These are phyloP conservation scores for Aspergillus melleus DNA, from an alignment of 2,329 filamentous ascomycete genomes.

Conservation along the genomic window DNA sequence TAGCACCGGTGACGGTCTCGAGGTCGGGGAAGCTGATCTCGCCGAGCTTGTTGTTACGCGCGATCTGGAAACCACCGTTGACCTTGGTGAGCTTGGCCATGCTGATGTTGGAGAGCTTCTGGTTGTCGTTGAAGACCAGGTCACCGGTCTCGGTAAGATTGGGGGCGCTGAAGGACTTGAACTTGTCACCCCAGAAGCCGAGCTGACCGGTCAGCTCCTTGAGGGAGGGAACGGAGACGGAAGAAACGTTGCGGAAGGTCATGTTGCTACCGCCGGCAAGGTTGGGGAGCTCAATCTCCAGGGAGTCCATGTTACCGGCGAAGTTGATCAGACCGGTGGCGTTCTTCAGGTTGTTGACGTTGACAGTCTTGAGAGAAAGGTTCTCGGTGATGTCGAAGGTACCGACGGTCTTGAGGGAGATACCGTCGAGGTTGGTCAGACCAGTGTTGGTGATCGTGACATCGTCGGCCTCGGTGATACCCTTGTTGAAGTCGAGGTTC, in stretches of 20 bases:
- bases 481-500: slow-evolving; percentile 59
- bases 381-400: slow-evolving; percentile 89
- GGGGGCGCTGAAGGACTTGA: slow-evolving; percentile 46
- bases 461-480: slow-evolving; percentile 66
- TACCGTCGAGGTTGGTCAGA: slow-evolving; percentile 73
- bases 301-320: slow-evolving; percentile 73
- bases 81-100: slow-evolving; percentile 68
- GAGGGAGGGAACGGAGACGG: slow-evolving; percentile 72
- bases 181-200: slow-evolving; percentile 75
- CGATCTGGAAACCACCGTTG: slow-evolving; percentile 77
- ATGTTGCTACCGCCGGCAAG: slow-evolving; percentile 77
- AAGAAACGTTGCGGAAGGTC: slow-evolving; percentile 77
- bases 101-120: slow-evolving; percentile 68
- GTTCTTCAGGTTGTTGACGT: slow-evolving; percentile 72
- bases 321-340: slow-evolving; percentile 71
- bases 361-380: slow-evolving; percentile 71
- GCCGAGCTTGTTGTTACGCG: slow-evolving; percentile 80
- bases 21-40: slow-evolving; percentile 69
- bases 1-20: slow-evolving; percentile 70
- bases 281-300: slow-evolving; percentile 74
- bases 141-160: slow-evolving; percentile 52
- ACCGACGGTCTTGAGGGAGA: slow-evolving; percentile 73
- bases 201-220: slow-evolving; percentile 73
- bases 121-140: slow-evolving; percentile 59
- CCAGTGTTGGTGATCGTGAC: slow-evolving; percentile 84